phyloP scores from a whole-genome alignment of 768 basidiomycete genomes.

The Fomitopsis serialis region DNA sequence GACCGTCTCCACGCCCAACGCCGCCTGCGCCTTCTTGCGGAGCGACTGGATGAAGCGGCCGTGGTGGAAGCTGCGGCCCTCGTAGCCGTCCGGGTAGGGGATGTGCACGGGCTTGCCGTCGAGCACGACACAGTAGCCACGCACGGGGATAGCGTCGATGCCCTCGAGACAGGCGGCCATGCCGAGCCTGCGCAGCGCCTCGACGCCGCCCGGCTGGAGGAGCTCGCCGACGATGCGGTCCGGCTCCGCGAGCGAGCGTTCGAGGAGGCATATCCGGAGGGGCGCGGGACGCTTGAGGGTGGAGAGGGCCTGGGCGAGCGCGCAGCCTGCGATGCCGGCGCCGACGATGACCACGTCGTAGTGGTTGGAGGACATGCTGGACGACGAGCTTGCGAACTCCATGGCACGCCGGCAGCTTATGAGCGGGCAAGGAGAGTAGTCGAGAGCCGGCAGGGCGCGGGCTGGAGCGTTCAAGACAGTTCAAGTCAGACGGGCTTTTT shows the following conservation, averaged over 20 bases:
- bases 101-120: conserved; percentile 72
- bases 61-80: conserved; percentile 91
- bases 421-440: neutral
- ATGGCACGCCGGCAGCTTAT: neutral
- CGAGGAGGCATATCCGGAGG: conserved; percentile 77
- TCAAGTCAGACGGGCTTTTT: neutral
- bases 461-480: neutral
- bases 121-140: conserved; percentile 83
- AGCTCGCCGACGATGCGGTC: conserved; percentile 98
- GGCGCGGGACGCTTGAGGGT: conserved; percentile 40
- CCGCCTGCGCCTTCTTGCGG: conserved; percentile 55
- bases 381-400: neutral
- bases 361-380: conserved; percentile 19
- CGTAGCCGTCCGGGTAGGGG: conserved; percentile 70
- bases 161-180: conserved; percentile 70
- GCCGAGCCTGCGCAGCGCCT: conserved; percentile 72
- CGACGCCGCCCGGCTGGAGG: conserved; percentile 88
- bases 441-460: conserved; percentile 2
- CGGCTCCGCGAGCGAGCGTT: conserved; percentile 87
- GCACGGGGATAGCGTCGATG: conserved; percentile 80
- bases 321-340: conserved; percentile 84
- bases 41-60: conserved; percentile 83
- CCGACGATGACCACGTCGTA: conserved; percentile 90
- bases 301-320: conserved; percentile 83
- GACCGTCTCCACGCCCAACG: conserved; percentile 67